Evolutionary conservation across 2,329 filamentous ascomycete species (phyloP).

Genomic region (Rhynchosporium graminicola): DNA sequence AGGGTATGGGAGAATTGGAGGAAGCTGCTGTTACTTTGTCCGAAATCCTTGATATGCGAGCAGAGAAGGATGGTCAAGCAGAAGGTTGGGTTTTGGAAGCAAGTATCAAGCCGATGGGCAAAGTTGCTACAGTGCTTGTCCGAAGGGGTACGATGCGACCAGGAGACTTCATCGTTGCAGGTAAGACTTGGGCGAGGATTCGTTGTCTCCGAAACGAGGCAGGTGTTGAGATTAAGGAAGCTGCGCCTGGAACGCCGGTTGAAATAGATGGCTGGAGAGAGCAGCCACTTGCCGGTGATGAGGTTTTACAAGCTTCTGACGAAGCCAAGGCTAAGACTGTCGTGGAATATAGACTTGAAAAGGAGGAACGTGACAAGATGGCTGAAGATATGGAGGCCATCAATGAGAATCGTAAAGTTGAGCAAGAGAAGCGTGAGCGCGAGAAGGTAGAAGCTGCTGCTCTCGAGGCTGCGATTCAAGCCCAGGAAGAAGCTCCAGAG

Average conservation of each 20-base stretch:
- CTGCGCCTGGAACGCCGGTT: slow-evolving; percentile 83
- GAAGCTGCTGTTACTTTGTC: slow-evolving; percentile 85
- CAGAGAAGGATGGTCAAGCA: slow-evolving; percentile 72
- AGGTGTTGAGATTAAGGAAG: slow-evolving; percentile 69
- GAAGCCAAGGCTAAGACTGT: slow-evolving; percentile 80
- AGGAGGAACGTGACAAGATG: slow-evolving; percentile 65
- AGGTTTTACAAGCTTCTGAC: slow-evolving; percentile 78
- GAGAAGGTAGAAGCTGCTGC: slow-evolving; percentile 56
- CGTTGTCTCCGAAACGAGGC: slow-evolving; percentile 83
- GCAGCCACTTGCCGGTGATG: slow-evolving; percentile 81
- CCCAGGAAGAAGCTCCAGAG: slow-evolving; percentile 32
- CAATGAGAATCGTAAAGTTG: slow-evolving; percentile 61
- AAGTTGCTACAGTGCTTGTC: slow-evolving; percentile 85
- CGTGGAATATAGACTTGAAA: slow-evolving; percentile 73
- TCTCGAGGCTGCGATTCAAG: slow-evolving; percentile 43
- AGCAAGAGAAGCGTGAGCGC: slow-evolving; percentile 61
- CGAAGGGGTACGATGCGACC: slow-evolving; percentile 80
- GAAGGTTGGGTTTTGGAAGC: slow-evolving; percentile 96
- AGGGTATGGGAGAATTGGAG: slow-evolving; percentile 88
- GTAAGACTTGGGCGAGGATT: slow-evolving; percentile 85
- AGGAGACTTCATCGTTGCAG: slow-evolving; percentile 85
- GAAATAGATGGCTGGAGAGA: slow-evolving; percentile 95
- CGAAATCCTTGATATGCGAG: slow-evolving; percentile 87
- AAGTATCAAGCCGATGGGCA: slow-evolving; percentile 80
- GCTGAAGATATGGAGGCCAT: slow-evolving; percentile 74